Conservation (phyloP, 805 yeast species). For the Yarrowia sp. region DNA sequence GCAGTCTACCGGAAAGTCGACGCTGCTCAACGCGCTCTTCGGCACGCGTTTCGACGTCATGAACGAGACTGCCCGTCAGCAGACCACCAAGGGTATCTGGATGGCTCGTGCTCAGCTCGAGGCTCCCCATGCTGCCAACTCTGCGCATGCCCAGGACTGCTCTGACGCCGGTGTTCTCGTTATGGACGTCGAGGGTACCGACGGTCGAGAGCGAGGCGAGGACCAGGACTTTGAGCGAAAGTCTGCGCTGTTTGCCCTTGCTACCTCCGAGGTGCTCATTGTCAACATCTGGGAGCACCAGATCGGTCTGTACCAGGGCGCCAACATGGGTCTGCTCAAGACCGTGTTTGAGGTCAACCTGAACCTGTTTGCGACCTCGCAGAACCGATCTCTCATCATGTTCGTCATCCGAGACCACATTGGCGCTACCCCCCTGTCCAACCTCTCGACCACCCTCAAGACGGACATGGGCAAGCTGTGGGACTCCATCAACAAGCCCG, state of each 20-base stretch:
- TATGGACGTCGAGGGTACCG: constrained; percentile 98
- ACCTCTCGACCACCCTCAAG: constrained; percentile 64
- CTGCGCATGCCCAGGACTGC: neutral
- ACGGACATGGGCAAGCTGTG: constrained; percentile 76
- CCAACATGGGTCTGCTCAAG: constrained; percentile 90
- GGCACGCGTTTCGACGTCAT: constrained; percentile 88
- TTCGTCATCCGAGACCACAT: constrained; percentile 92
- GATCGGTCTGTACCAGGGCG: constrained; percentile 95
- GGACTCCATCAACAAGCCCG: constrained; percentile 73
- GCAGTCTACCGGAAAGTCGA: constrained; percentile 94
- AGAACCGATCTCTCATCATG: constrained; percentile 44
- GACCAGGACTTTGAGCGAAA: constrained; percentile 98
- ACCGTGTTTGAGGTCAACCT: constrained; percentile 96
- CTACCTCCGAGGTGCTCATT: constrained; percentile 86
- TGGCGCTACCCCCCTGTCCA: constrained; percentile 78
- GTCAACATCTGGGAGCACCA: constrained; percentile 97
- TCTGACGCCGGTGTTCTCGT: constrained; percentile 55
- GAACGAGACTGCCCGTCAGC: constrained; percentile 83
- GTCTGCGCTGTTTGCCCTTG: constrained; percentile 89
- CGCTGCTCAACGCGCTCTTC: constrained; percentile 80
- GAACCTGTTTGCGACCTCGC: constrained; percentile 69
- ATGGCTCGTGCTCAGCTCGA: constrained; percentile 51
- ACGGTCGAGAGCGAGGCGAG: constrained; percentile 96
- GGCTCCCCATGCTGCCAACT: neutral
- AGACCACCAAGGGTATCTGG: constrained; percentile 88